phyloP scores from a whole-genome alignment of 139 green algal genomes.

The Coelastrella sp. region DNA sequence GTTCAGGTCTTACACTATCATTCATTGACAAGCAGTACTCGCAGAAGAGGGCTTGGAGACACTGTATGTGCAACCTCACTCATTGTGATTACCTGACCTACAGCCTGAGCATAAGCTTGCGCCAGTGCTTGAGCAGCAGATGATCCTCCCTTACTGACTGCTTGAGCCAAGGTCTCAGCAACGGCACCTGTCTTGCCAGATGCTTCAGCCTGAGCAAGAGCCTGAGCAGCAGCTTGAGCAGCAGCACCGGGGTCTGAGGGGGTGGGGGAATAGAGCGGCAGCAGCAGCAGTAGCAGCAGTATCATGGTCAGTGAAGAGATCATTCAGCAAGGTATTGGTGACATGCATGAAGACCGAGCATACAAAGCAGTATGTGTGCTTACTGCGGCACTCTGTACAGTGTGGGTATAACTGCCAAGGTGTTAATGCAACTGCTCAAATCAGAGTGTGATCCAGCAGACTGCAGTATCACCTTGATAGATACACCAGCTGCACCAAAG shows the following conservation, averaged over 20 bases:
- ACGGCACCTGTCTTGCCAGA: conserved; percentile 33
- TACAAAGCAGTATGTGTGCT: too few relatives aligned
- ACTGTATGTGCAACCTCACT: neutral
- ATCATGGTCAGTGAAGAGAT: neutral
- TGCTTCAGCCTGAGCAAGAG: conserved; percentile 33
- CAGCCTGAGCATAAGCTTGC: conserved; percentile 17
- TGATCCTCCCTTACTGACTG: conserved; percentile 20
- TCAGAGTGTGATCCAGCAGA: too few relatives aligned
- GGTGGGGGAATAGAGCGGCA: neutral
- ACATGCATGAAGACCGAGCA: too few relatives aligned
- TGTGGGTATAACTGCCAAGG: too few relatives aligned
- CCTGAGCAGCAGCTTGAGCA: conserved; percentile 36
- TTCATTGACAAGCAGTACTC: neutral
- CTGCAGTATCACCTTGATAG: too few relatives aligned
- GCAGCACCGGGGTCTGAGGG: neutral
- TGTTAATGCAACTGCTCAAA: too few relatives aligned
- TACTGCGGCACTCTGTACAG: too few relatives aligned
- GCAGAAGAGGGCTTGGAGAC: neutral
- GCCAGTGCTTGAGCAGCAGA: conserved; percentile 26
- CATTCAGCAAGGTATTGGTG: neutral
- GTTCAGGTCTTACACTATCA: too few relatives aligned
- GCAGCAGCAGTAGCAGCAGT: neutral
- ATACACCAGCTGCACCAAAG: too few relatives aligned
- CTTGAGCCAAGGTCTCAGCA: conserved; percentile 40
- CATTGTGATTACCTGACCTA: neutral